Percentiles rank a stretch among this genome's conserved stretches.
Evolutionary conservation across 192 early-diverging fungal species (phyloP).

Genomic region (Backusella tuberculispora): DNA sequence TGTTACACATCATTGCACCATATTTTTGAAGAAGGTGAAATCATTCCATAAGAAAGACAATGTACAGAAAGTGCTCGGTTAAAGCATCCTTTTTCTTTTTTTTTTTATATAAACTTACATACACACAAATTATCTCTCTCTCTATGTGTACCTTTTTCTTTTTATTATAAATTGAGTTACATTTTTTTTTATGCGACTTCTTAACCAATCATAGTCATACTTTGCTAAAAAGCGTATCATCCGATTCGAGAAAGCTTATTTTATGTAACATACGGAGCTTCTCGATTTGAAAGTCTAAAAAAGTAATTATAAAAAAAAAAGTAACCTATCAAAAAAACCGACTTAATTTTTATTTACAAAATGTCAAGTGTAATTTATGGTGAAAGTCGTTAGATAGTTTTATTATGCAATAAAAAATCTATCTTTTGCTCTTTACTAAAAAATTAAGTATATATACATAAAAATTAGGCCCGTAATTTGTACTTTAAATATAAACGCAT

Average conservation of each 20-base stretch:
- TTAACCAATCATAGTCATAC: neutral
- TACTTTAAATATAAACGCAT: no score
- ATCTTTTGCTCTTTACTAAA: no score
- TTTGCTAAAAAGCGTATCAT: neutral
- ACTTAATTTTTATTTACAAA: neutral
- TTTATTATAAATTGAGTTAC: neutral
- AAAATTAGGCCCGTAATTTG: no score
- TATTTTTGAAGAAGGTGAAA: neutral
- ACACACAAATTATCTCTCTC: no score
- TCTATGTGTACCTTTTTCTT: no score
- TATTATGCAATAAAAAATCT: no score
- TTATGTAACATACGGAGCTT: neutral
- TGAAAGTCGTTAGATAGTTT: no score
- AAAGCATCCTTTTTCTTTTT: no score
- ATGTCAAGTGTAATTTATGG: neutral
- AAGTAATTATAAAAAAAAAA: neutral
- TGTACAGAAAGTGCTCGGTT: neutral
- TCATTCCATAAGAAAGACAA: neutral
- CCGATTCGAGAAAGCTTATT: neutral
- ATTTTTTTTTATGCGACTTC: neutral
- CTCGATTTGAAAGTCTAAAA: neutral
- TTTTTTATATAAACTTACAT: no score
- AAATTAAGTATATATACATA: no score
- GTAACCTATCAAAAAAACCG: neutral
- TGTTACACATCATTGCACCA: constrained; percentile 11